Evolutionary conservation across 495 filamentous ascomycete genomes (phyloP), one percentile per base, ranked within the genome.

Genomic region (Glutinoglossum americanum): DNA sequence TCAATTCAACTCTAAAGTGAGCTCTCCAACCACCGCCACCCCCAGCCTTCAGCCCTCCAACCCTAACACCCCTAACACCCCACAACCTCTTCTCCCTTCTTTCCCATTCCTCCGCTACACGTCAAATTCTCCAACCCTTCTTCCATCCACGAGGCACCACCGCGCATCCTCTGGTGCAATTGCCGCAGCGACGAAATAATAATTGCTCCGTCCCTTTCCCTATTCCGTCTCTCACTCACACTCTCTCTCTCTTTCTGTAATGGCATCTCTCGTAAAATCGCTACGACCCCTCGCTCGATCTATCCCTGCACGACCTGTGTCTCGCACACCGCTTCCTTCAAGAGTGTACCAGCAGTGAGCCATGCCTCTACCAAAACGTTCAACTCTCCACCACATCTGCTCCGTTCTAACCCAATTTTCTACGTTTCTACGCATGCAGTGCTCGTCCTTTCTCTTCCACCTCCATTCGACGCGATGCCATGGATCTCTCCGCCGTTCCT

Each of bases 401-500:
- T 27, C 9, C 9, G 30, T 33, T 21, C 49, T 32, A 17, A 32
- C 26, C 1, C 21, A 28, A 21, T 27, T 7, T 1, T 25, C 26
- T 11, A 1, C 44, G 4, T 3, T 26, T 25, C 51, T 39, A 2
- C 37, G 37, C 37, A 32, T 27, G 32, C 7, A 57, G 55, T 28
- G 30, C 28, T 45, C 55, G 55, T 28, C 48, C 39, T 21, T 17
- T 28, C 39, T 49, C 51, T 19, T 28, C 26, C 57, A 37, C 57
- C 15, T 32, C 26, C 45, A 6, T n/a, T 35, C 35, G 30, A n/a
- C 54, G 35, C 11, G n/a, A 57, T 33, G 30, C 44, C n/a, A 35
- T 60, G n/a, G 59, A 60, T 56, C 58, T 10, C 21, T 27, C 64
- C 58, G 76, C 78, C 30, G 72, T 94, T 62, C 80, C 82, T 7